Base-by-base conservation (phyloP, 2,329 filamentous ascomycete genomes). In the Scytalidium lignicola region DNA sequence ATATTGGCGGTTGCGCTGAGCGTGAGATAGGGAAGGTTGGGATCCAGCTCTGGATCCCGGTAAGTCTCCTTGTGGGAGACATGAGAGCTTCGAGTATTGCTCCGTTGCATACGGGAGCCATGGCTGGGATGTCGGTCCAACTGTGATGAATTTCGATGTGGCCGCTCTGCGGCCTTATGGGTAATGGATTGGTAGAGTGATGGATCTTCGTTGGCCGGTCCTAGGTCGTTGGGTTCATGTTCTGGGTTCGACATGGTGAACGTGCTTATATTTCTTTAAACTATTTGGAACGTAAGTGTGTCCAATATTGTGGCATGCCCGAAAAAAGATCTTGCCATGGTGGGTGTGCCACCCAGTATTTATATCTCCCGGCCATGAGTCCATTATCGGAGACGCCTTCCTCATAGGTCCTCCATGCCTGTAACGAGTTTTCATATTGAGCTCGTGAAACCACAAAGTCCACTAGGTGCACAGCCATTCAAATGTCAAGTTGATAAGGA, bases 11-110 rank as follows among this genome's bases (percentile, higher is more conserved):
- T 66, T 47, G 74, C 71, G 53, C 71, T 81, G 22, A 89, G 70
- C 15, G 80, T 84, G 55, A 84, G 79, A 59, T 82, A 81, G 2
- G 85, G 85, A 0, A 89, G 74, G 58, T 86, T 74, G 44, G 75
- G 59, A 57, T 79, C 75, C 12, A 64, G 54, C 2, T 57, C 44
- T 15, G 61, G 60, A 47, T 62, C 61, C 5, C 32, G 32, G 46
- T 55, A 47, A 21, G 49, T 43, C 43, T 61, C 58, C 51, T 62
- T 62, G 20, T 55, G 58, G 7, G 58, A 62, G 15, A 48, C 3
- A 21, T 51, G 52, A 17, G 32, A 37, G n/a, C n/a, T 17, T 17
- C 32, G 32, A 7, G 53, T 48, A 37, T 32, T 48, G 7, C 51
- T 54, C 12, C 47, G 50, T 29, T 55, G 49, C 3, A 58, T 44